Conservation (phyloP, 495 filamentous ascomycete species). For the Pyrenula aspistea region DNA sequence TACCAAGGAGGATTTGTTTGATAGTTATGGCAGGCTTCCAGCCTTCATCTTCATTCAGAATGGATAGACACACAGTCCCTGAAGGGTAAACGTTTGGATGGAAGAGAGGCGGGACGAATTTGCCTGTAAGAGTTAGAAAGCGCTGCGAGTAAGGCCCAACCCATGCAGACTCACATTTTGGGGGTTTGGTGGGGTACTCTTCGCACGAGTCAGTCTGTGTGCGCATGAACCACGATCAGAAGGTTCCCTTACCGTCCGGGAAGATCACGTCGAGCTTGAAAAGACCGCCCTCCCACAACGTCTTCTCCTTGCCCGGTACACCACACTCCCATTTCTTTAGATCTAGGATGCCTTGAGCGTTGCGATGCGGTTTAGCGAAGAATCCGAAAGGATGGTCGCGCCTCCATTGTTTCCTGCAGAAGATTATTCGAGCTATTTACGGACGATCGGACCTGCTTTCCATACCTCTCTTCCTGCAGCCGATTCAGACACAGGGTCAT, state of each 20-base stretch:
- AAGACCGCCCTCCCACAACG: slow-evolving; percentile 89
- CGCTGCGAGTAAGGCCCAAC: slow-evolving; percentile 3
- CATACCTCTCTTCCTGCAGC: slow-evolving; percentile 81
- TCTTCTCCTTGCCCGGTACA: slow-evolving; percentile 89
- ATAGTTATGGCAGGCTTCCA: slow-evolving; percentile 98
- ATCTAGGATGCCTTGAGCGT: slow-evolving; percentile 68
- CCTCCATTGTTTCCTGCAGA: slow-evolving; percentile 81
- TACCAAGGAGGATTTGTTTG: slow-evolving; percentile 90
- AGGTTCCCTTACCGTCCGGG: slow-evolving; percentile 79
- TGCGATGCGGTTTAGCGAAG: slow-evolving; percentile 79
- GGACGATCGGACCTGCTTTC: slow-evolving; percentile 1
- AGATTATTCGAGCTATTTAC: slow-evolving; percentile 8
- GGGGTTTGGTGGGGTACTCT: slow-evolving; percentile 99
- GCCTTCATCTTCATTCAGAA: slow-evolving; percentile 95
- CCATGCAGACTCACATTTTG: slow-evolving; percentile 63
- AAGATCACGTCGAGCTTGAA: slow-evolving; percentile 91
- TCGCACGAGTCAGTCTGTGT: slow-evolving; percentile 14
- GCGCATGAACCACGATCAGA: slow-evolving; percentile 5
- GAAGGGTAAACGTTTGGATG: slow-evolving; percentile 99
- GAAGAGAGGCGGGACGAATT: slow-evolving; percentile 92
- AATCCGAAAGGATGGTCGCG: slow-evolving; percentile 97
- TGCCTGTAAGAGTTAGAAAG: slow-evolving; percentile 47
- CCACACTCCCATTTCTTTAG: slow-evolving; percentile 95
- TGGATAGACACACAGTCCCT: slow-evolving; percentile 93
- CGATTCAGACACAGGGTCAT: slow-evolving; percentile 89